Conservation (phyloP, 2,329 filamentous ascomycete genomes). For the Helotiales sp. region DNA sequence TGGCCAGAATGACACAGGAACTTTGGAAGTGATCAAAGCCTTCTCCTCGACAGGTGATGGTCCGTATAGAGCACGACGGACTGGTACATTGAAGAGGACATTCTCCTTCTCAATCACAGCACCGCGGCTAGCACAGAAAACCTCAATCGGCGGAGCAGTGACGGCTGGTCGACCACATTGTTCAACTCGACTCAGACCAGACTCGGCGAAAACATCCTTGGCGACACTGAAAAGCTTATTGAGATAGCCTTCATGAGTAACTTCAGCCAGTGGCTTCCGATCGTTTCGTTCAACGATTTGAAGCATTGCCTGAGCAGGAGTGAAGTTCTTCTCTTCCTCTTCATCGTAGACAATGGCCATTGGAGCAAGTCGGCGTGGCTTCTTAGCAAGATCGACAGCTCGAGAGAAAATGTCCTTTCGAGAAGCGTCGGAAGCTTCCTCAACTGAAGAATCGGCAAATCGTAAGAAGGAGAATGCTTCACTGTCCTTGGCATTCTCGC, state of each 20-base stretch:
- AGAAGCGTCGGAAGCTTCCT: slow-evolving; percentile 73
- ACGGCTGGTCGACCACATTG: slow-evolving; percentile 79
- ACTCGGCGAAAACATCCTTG: slow-evolving; percentile 64
- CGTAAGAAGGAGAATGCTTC: slow-evolving; percentile 87
- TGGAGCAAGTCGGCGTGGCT: slow-evolving; percentile 63
- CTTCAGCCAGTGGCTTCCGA: slow-evolving; percentile 68
- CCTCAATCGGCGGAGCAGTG: slow-evolving; percentile 83
- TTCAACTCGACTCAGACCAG: slow-evolving; percentile 79
- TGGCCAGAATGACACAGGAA: slow-evolving; percentile 70
- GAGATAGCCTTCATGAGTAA: slow-evolving; percentile 75
- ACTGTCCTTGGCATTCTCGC: slow-evolving; percentile 62
- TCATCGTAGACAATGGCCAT: slow-evolving; percentile 76
- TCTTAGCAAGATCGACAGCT: slow-evolving; percentile 63
- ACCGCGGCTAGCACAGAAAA: slow-evolving; percentile 74
- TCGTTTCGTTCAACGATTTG: slow-evolving; percentile 76
- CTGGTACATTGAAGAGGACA: slow-evolving; percentile 76
- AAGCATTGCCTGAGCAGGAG: slow-evolving; percentile 78
- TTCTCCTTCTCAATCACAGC: slow-evolving; percentile 69
- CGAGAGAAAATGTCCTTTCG: slow-evolving; percentile 76
- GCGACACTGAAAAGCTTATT: slow-evolving; percentile 80
- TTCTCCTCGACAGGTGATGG: slow-evolving; percentile 68
- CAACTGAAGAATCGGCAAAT: slow-evolving; percentile 78
- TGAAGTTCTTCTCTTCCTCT: slow-evolving; percentile 63
- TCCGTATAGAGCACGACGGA: slow-evolving; percentile 78
- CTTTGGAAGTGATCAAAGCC: slow-evolving; percentile 73